A percentile compares a stretch with the other conserved stretches of the same genome.
These are phyloP conservation scores for Daldinia bambusicola DNA, from an alignment of 495 filamentous ascomycete species.

Conservation along the genomic window DNA sequence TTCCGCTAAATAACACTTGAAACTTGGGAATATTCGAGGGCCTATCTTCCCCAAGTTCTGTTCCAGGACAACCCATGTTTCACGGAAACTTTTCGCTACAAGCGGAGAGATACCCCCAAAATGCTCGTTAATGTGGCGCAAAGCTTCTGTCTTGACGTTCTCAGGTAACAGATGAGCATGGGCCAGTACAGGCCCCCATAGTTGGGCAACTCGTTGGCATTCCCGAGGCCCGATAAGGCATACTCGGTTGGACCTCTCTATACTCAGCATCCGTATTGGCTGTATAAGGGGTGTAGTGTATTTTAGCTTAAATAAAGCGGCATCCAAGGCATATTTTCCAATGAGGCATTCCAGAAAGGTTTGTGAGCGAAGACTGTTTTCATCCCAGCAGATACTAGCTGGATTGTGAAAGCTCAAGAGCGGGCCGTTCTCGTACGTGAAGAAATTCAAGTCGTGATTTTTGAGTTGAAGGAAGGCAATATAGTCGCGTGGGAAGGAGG, in stretches of 20 bases:
- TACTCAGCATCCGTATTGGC: background rate
- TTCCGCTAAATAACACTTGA: conserved; percentile 1
- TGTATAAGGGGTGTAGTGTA: background rate
- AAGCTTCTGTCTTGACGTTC: background rate
- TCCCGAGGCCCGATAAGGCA: conserved; percentile 6
- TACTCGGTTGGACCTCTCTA: background rate
- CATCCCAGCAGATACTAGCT: background rate
- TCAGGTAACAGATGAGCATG: background rate
- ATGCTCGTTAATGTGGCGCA: background rate
- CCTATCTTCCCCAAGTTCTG: background rate
- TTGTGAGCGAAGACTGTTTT: background rate
- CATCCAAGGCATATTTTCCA: background rate
- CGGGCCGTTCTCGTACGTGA: background rate
- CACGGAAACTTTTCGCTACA: background rate
- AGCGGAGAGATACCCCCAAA: background rate
- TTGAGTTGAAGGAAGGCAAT: conserved; percentile 5
- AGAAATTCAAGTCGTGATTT: background rate
- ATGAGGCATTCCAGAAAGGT: background rate
- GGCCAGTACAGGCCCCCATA: conserved; percentile 8
- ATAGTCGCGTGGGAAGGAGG: background rate
- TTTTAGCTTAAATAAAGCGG: background rate
- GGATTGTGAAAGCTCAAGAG: background rate
- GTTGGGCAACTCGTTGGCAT: background rate
- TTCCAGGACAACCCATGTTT: conserved; percentile 13
- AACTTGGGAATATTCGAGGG: conserved; percentile 13